Conservation (phyloP, 768 basidiomycete genomes). For the Rhizopogon salebrosus region DNA sequence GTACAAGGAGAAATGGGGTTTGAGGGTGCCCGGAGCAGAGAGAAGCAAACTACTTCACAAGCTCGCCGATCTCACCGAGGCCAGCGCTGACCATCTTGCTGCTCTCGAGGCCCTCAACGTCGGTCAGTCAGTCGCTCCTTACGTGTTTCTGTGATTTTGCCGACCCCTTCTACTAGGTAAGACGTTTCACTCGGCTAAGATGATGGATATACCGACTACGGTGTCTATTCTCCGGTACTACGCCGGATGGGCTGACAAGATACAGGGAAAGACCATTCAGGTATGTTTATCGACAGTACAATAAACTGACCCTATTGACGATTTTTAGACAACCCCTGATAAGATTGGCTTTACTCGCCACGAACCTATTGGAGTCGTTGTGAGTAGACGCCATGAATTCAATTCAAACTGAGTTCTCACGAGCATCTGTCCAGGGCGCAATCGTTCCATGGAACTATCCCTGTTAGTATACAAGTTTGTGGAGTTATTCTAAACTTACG, state of each 20-base stretch:
- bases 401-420: constrained; percentile 38
- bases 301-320: background rate
- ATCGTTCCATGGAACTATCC: constrained; percentile 72
- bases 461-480: constrained; percentile 11
- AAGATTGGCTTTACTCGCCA: constrained; percentile 51
- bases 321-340: constrained; percentile 23
- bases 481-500: background rate
- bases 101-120: constrained; percentile 74
- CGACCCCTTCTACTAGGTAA: constrained; percentile 38
- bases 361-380: constrained; percentile 53
- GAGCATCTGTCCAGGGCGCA: constrained; percentile 26
- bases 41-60: constrained; percentile 56
- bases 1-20: constrained; percentile 62
- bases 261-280: constrained; percentile 72
- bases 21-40: constrained; percentile 45
- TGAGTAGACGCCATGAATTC: constrained; percentile 52
- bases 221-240: constrained; percentile 67
- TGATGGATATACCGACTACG: constrained; percentile 41
- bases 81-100: constrained; percentile 56
- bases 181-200: constrained; percentile 43
- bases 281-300: constrained; percentile 1
- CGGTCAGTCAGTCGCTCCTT: constrained; percentile 34
- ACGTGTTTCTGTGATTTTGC: background rate
- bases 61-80: constrained; percentile 61
- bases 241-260: constrained; percentile 88